Evolutionary conservation across 345 rosid genomes (phyloP).

Genomic region (Clarkia xantiana): DNA sequence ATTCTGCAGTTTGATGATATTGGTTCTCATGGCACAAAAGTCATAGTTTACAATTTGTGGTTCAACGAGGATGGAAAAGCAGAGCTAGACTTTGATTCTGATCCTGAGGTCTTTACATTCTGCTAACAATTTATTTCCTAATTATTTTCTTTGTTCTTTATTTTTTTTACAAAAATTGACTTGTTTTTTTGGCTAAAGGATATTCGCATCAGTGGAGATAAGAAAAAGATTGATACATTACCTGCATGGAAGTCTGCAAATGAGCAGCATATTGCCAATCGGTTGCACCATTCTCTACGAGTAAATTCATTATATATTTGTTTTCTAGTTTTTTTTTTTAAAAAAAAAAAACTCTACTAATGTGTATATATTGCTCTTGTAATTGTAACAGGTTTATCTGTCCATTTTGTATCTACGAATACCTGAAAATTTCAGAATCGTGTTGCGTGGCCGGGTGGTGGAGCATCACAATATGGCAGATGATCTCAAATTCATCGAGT

Average conservation of each 20-base stretch:
- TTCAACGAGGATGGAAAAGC: slow-evolving; percentile 36
- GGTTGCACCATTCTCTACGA: slow-evolving; percentile 56
- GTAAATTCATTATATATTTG: slow-evolving; percentile 26
- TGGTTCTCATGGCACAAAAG: slow-evolving; percentile 76
- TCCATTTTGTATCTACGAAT: slow-evolving; percentile 77
- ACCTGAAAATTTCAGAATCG: slow-evolving; percentile 54
- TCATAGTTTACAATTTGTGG: slow-evolving; percentile 83
- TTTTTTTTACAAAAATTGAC: slow-evolving; percentile 9
- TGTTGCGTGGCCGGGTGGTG: slow-evolving; percentile 58
- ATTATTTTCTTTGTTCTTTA: slow-evolving; percentile 4
- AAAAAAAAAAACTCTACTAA: neutral
- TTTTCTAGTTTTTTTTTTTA: neutral
- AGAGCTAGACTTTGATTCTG: slow-evolving; percentile 72
- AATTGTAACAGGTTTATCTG: slow-evolving; percentile 43
- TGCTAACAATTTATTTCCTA: slow-evolving; percentile 3
- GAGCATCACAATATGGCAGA: slow-evolving; percentile 75
- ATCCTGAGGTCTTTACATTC: slow-evolving; percentile 38
- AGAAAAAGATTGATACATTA: slow-evolving; percentile 18
- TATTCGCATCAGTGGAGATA: slow-evolving; percentile 60
- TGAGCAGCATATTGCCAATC: slow-evolving; percentile 60
- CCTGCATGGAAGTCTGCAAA: slow-evolving; percentile 35
- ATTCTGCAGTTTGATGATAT: slow-evolving; percentile 61
- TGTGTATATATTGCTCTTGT: neutral
- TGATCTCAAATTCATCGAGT: slow-evolving; percentile 71
- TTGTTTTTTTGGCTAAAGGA: slow-evolving; percentile 31